phyloP scores from a whole-genome alignment of 2,329 filamentous ascomycete species.

The Calonectria pteridis region DNA sequence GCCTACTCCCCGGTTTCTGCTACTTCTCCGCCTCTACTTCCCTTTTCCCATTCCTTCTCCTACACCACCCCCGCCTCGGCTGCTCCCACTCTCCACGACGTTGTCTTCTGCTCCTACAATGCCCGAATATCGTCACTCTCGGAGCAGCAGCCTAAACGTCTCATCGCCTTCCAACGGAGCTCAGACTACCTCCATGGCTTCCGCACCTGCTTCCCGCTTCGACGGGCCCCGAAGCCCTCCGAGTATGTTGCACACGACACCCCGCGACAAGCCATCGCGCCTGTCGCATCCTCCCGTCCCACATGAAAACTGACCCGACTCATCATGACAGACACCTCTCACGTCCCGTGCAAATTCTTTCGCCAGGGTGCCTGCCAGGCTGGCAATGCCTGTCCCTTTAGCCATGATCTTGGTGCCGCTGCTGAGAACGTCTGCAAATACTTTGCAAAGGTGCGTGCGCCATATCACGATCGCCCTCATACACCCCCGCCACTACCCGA shows the following conservation, averaged over 20 bases:
- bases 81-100: conserved; percentile 33
- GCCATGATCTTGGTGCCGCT: conserved; percentile 88
- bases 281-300: conserved; percentile 15
- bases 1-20: conserved; percentile 30
- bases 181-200: conserved; percentile 47
- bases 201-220: conserved; percentile 55
- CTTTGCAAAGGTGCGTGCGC: conserved; percentile 86
- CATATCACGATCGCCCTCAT: conserved; percentile 34
- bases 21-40: conserved; percentile 26
- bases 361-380: conserved; percentile 96
- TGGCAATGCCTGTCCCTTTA: conserved; percentile 94
- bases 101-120: conserved; percentile 47
- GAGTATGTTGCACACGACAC: conserved; percentile 57
- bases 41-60: conserved; percentile 24
- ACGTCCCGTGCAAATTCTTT: conserved; percentile 99
- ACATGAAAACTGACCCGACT: conserved; percentile 37
- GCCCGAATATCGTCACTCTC: conserved; percentile 68
- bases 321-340: conserved; percentile 80
- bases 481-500: conserved; percentile 22
- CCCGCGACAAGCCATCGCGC: conserved; percentile 36
- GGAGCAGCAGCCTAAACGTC: conserved; percentile 69
- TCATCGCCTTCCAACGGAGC: conserved; percentile 46
- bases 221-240: conserved; percentile 74
- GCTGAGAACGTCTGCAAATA: conserved; percentile 97
- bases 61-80: conserved; percentile 36